Conservation (phyloP, 2,329 filamentous ascomycete species). For the Pseudonectria buxi region DNA sequence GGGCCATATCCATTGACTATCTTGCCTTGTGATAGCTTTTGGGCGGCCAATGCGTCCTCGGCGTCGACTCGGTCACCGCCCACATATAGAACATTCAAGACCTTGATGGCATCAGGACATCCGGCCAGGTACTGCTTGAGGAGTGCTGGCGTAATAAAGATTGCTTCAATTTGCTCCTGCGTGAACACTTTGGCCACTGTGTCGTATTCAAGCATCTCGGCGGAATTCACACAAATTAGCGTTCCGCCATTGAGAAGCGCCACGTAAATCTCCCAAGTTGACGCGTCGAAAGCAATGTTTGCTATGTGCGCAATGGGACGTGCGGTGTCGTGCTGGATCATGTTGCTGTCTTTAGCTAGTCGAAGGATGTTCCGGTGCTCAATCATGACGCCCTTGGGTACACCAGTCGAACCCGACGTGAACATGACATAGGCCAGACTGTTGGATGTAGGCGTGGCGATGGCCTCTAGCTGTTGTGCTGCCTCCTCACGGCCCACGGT, state of each 20-base stretch:
- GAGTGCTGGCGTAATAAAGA: slow-evolving; percentile 6
- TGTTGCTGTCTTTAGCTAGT: slow-evolving; percentile 4
- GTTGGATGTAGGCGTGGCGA: background rate
- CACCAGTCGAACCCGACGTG: slow-evolving; percentile 45
- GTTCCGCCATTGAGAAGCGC: slow-evolving; percentile 16
- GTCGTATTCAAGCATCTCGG: slow-evolving; percentile 4
- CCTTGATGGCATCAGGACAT: background rate
- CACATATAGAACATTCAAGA: slow-evolving; percentile 4
- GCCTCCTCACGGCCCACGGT: background rate
- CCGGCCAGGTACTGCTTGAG: slow-evolving; percentile 10
- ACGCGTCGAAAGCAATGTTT: slow-evolving; percentile 16
- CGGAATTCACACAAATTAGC: slow-evolving; percentile 11
- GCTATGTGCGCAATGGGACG: slow-evolving; percentile 8
- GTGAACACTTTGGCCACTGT: slow-evolving; percentile 6
- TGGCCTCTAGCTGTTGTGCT: background rate
- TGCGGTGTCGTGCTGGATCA: background rate
- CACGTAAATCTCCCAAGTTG: slow-evolving; percentile 13
- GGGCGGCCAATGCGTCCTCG: slow-evolving; percentile 1
- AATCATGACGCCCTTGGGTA: slow-evolving; percentile 42
- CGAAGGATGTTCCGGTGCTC: slow-evolving; percentile 13
- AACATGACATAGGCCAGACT: slow-evolving; percentile 35
- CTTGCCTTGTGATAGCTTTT: background rate
- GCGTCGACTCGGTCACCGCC: slow-evolving; percentile 11
- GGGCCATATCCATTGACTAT: slow-evolving; percentile 17
- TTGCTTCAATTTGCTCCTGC: slow-evolving; percentile 3